Evolutionary conservation across 371 early-diverging fungal species (phyloP).

Genomic region (Zopfochytrium polystomum): DNA sequence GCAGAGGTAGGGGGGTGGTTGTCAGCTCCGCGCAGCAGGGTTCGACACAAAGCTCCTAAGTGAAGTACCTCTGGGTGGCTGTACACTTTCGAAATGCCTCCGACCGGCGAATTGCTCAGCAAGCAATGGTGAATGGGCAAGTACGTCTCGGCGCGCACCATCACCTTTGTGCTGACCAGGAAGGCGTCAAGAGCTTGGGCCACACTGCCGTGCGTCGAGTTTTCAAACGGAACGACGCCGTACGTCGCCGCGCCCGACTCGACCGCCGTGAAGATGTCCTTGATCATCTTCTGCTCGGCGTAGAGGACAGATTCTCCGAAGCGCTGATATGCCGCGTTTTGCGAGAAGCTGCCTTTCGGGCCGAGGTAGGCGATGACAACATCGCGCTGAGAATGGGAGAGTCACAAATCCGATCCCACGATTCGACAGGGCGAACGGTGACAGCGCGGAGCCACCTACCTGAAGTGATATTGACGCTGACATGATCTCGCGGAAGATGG

Average conservation of each 20-base stretch:
- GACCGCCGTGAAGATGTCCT: constrained; percentile 77
- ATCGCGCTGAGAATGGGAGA: constrained; percentile 55
- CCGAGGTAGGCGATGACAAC: constrained; percentile 79
- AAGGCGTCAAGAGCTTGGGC: constrained; percentile 79
- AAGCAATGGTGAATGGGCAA: constrained; percentile 73
- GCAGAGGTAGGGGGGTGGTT: background rate
- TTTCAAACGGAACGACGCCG: constrained; percentile 94
- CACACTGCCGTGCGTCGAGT: constrained; percentile 85
- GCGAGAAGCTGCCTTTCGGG: constrained; percentile 90
- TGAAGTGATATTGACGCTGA: constrained; percentile 79
- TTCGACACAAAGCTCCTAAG: background rate
- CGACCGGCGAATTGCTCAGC: constrained; percentile 59
- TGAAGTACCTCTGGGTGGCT: constrained; percentile 80
- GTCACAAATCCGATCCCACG: background rate
- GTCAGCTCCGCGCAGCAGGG: background rate
- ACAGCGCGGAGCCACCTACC: background rate
- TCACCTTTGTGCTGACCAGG: constrained; percentile 42
- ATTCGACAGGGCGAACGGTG: too few species aligned
- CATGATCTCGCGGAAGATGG: constrained; percentile 88
- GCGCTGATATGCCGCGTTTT: constrained; percentile 76
- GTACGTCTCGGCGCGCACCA: constrained; percentile 53
- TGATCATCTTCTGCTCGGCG: constrained; percentile 38
- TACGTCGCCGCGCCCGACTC: constrained; percentile 75
- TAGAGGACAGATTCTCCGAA: constrained; percentile 80
- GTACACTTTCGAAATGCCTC: constrained; percentile 71